Evolutionary conservation across 352 stramenopile species (phyloP), one percentile per base, ranked within the genome.

Genomic region (Globisporangium uncinulatum): DNA sequence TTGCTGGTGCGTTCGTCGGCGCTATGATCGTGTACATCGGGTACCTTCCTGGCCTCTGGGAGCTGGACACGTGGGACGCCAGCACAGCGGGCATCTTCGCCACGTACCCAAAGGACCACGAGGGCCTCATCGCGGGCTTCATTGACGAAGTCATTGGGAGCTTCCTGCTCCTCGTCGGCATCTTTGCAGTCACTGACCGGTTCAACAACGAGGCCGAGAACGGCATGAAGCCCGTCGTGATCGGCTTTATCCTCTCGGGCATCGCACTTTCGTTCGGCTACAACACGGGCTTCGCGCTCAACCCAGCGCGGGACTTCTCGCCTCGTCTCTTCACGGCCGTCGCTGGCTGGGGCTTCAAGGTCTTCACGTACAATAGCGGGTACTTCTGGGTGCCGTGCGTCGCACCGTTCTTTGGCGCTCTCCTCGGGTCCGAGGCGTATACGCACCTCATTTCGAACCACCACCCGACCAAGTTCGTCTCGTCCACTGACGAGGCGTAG

Each of bases 381-480:
- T 92, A 90, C 71, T 92, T 92, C 63, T 89, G 74, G 79, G 78
- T 90, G 42, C 79, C 79, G 8, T 72, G 85, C 59, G 55, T 90
- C 17, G 83, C 79, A 1, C 83, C 83, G 43, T 82, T 92, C 61
- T 68, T 89, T 21, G 83, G 83, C 14, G 80, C 67, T 0, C 66
- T 87, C 19, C 52, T 86, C 14, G 81, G 83, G 32, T 75, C 71
- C 24, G 79, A 76, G 53, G 74, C 71, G 14, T 93, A 93, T 67
- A 83, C 73, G 6, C 70, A 82, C 57, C 66, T 89, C 43, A 77
- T 92, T 8, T 62, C 76, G 55, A 61, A 67, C 36, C 75, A 91
- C 67, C 79, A 90, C 67, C 76, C 75, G 11, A 48, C 65, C 6
- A 79, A 71, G 57, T 86, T 70, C 39, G 48, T 68, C 49, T 71